These are phyloP conservation scores for Flaveria ramosissima DNA, from an alignment of 129 eudicot species.

Conservation along the genomic window DNA sequence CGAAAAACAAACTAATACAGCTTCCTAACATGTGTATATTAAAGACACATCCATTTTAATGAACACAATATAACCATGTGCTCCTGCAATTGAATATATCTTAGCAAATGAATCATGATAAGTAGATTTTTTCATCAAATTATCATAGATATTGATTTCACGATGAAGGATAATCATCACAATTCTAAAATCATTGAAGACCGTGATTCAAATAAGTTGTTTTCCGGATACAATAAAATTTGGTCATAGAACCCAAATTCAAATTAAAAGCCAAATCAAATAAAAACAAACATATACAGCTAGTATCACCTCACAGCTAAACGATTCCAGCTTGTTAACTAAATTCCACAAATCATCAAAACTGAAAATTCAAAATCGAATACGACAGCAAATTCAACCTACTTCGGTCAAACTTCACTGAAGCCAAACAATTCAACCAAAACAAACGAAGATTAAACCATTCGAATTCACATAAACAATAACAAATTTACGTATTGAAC, in stretches of 20 bases:
- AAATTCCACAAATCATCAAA: constrained; percentile 16
- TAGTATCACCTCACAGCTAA: constrained; percentile 18
- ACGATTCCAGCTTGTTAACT: constrained; percentile 12
- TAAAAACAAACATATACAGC: constrained; percentile 21
- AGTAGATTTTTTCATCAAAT: constrained; percentile 1
- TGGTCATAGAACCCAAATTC: constrained; percentile 5
- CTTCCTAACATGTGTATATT: constrained; percentile 3
- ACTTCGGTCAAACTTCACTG: constrained; percentile 30
- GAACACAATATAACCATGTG: constrained; percentile 6
- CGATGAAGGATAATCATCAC: not conserved
- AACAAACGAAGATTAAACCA: constrained; percentile 10
- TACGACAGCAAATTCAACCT: constrained; percentile 19
- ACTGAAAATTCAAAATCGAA: constrained; percentile 22
- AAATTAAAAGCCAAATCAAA: constrained; percentile 22
- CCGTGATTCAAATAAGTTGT: constrained; percentile 2
- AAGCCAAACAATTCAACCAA: constrained; percentile 4
- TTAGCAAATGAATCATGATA: constrained; percentile 5
- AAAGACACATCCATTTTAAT: constrained; percentile 10
- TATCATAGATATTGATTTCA: not conserved
- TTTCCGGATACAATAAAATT: constrained; percentile 16
- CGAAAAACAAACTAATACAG: not conserved
- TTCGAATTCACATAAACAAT: constrained; percentile 15
- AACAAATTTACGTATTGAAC: not conserved
- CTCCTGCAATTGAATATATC: too few species aligned
- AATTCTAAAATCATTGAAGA: constrained; percentile 3